A percentile compares a stretch with the other conserved stretches of the same genome.
These are phyloP conservation scores for Dendrostoma leiphaemia DNA, from an alignment of 2,329 filamentous ascomycete genomes.

Conservation along the genomic window DNA sequence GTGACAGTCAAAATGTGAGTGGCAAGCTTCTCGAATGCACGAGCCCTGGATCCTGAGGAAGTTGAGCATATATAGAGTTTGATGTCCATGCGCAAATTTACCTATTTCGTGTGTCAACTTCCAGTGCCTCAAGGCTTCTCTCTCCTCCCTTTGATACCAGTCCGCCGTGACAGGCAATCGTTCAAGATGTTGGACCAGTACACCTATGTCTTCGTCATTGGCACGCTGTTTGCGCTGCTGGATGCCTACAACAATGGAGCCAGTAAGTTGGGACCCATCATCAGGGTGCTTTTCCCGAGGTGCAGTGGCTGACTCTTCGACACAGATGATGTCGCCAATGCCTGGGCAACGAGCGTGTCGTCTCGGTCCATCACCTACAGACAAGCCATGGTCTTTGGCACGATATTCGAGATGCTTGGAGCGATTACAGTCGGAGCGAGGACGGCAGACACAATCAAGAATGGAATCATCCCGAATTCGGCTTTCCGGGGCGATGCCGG, in stretches of 20 bases:
- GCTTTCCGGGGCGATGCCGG: conserved; percentile 61
- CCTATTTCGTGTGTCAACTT: conserved; percentile 8
- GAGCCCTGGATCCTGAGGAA: neutral
- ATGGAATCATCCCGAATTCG: conserved; percentile 63
- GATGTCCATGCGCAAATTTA: neutral
- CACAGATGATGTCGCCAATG: conserved; percentile 78
- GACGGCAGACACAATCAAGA: conserved; percentile 77
- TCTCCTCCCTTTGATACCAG: no score
- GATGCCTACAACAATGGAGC: conserved; percentile 79
- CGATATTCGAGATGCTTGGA: conserved; percentile 66
- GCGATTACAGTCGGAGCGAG: conserved; percentile 66
- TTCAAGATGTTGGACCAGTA: conserved; percentile 62
- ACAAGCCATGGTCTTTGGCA: conserved; percentile 65
- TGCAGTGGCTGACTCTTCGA: neutral
- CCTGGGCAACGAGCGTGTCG: conserved; percentile 79
- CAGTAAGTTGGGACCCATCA: conserved; percentile 45
- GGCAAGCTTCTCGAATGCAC: neutral
- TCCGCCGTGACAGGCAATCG: conserved; percentile 1
- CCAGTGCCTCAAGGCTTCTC: no score
- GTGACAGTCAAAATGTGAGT: neutral
- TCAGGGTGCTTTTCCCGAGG: neutral
- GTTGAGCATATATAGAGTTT: neutral
- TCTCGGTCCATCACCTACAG: conserved; percentile 72
- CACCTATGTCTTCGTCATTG: conserved; percentile 71
- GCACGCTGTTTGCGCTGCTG: conserved; percentile 73